Conservation (phyloP, 2,329 filamentous ascomycete genomes). For the Ilyonectria mors-panacis region DNA sequence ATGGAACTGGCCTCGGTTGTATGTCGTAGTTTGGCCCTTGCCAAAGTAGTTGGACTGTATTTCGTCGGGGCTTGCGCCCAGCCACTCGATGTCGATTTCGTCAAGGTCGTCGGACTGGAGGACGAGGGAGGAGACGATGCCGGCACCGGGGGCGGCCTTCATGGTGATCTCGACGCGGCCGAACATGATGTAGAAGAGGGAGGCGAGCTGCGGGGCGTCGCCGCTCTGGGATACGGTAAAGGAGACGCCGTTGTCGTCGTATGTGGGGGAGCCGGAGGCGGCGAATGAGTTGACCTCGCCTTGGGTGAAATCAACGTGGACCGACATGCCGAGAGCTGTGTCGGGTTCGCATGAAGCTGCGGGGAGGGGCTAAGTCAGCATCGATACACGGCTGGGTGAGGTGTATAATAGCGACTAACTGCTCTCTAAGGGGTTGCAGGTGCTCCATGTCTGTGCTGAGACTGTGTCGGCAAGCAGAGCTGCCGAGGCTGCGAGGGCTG, state of each 20-base stretch:
- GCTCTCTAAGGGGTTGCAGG: constrained; percentile 56
- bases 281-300: constrained; percentile 86
- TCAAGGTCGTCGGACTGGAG: constrained; percentile 93
- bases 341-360: constrained; percentile 78
- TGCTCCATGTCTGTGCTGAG: constrained; percentile 58
- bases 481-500: constrained; percentile 37
- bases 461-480: constrained; percentile 45
- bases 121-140: constrained; percentile 94
- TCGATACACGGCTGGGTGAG: constrained; percentile 2
- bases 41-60: constrained; percentile 99
- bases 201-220: constrained; percentile 88
- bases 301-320: constrained; percentile 86
- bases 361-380: constrained; percentile 14
- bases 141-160: constrained; percentile 88
- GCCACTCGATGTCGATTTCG: constrained; percentile 98
- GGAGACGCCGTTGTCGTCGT: constrained; percentile 81
- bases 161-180: constrained; percentile 89
- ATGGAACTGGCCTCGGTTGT: constrained; percentile 90
- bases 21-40: constrained; percentile 88
- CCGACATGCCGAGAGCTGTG: constrained; percentile 85
- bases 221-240: constrained; percentile 86
- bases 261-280: constrained; percentile 78
- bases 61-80: constrained; percentile 81
- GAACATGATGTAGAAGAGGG: constrained; percentile 99
- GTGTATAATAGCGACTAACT: constrained; percentile 46